Conservation (phyloP, 177 flowering plant species). For the Vitis hybrid region DNA sequence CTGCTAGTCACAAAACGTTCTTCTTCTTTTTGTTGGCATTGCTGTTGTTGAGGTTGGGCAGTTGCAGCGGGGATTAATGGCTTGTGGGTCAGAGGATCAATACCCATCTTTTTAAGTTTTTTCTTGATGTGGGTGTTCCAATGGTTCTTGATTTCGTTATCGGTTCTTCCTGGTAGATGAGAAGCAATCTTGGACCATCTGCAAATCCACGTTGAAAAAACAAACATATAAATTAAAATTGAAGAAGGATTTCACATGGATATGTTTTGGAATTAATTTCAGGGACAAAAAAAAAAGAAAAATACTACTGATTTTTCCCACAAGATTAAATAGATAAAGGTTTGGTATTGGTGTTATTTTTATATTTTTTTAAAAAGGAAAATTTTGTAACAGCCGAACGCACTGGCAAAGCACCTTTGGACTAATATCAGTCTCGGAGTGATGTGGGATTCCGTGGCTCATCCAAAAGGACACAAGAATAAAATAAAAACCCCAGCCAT, state of each 20-base stretch:
- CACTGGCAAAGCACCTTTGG: too few species aligned
- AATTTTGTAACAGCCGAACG: too few species aligned
- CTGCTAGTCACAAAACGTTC: not conserved
- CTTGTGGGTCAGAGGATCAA: conserved; percentile 80
- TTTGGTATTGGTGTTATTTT: too few species aligned
- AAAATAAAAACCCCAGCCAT: too few species aligned
- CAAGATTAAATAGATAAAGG: too few species aligned
- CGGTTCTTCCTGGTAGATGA: conserved; percentile 85
- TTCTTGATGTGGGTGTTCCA: conserved; percentile 94
- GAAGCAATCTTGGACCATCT: conserved; percentile 91
- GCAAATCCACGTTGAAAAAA: conserved; percentile 5
- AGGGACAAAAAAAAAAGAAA: too few species aligned
- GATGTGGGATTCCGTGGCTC: too few species aligned
- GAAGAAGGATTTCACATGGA: not conserved
- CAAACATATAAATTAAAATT: not conserved
- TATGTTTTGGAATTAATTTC: too few species aligned
- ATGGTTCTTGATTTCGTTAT: conserved; percentile 83
- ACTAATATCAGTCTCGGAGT: too few species aligned
- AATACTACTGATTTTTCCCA: too few species aligned
- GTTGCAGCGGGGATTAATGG: conserved; percentile 33
- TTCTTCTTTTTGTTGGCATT: conserved; percentile 12
- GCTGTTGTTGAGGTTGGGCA: conserved; percentile 19
- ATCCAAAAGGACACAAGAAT: too few species aligned
- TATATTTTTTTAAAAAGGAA: too few species aligned
- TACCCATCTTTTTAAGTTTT: conserved; percentile 79